Evolutionary conservation across 345 rosid species (phyloP), one percentile per base, ranked within the genome.

Genomic region (Acer campestre): DNA sequence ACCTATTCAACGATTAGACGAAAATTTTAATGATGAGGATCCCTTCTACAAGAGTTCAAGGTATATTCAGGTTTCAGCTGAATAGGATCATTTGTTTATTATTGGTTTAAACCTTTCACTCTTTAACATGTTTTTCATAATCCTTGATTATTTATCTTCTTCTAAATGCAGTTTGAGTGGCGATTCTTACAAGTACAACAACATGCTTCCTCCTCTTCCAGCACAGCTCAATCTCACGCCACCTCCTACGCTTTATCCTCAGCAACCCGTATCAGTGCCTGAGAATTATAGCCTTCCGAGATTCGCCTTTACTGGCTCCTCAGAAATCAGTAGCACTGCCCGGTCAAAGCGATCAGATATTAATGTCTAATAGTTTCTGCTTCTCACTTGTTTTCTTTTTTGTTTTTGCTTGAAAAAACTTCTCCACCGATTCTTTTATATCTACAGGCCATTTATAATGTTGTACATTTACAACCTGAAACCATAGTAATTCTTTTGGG

Each of bases 181-280:
- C 7, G 95, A 92, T 66, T 83, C 89, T 8, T 91, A 86, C 91
- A 92, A 87, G 74, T 91, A 90, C 83, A 94, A 89, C 46, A 42
- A 42, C 85, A 84, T 74, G 68, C 84, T 88, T 73, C 98, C 94
- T 17, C 99, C 99, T 70, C 85, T 94, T 55, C 99, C 98, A 4
- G 98, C 96, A 8, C 99, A 94, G 72, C 91, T 87, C 63, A 97
- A 97, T 87, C 91, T 97, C 73, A 93, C 93, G 0, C 99, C 99
- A 2, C 99, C 99, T 81, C 98, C 98, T 22, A 97, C 94, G 2
- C 92, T 94, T 22, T 93, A 89, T 75, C 98, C 99, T 42, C 99
- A 97, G 82, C 99, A 89, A 74, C 98, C 98, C 0, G 95, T 97
- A 76, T 84, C 86, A 1, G 90, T 86, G 42, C 82, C 90, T 0